phyloP scores from a whole-genome alignment of 2,329 filamentous ascomycete species.

The Hypoxylon sp. region DNA sequence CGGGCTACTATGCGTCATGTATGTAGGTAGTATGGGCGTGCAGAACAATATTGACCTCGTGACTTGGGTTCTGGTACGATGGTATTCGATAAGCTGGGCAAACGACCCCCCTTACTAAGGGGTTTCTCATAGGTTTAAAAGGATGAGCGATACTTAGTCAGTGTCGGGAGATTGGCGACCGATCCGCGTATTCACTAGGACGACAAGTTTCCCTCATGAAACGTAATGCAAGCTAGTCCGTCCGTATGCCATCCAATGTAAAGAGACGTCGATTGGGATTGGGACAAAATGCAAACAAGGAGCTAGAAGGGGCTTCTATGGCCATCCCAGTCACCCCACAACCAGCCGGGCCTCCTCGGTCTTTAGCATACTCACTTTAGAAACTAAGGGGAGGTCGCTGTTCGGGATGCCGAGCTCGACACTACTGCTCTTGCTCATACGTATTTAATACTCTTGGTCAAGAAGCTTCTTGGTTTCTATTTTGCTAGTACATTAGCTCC shows the following conservation, averaged over 20 bases:
- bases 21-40: slow-evolving; percentile 36
- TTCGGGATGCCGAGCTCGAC: slow-evolving; percentile 41
- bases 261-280: slow-evolving; percentile 12
- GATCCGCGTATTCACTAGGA: slow-evolving; percentile 35
- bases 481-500: slow-evolving; percentile 26
- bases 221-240: slow-evolving; percentile 38
- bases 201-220: slow-evolving; percentile 25
- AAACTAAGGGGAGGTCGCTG: slow-evolving; percentile 31
- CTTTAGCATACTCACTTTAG: slow-evolving; percentile 23
- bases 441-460: slow-evolving; percentile 39
- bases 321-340: slow-evolving; percentile 35
- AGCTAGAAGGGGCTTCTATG: slow-evolving; percentile 31
- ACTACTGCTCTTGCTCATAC: slow-evolving; percentile 26
- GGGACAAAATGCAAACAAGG: slow-evolving; percentile 27
- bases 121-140: slow-evolving; percentile 9
- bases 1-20: slow-evolving; percentile 33
- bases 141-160: slow-evolving; percentile 24
- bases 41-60: slow-evolving; percentile 41
- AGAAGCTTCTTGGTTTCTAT: slow-evolving; percentile 15
- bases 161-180: slow-evolving; percentile 45
- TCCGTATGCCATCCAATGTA: slow-evolving; percentile 14
- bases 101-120: slow-evolving; percentile 12
- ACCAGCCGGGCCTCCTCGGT: slow-evolving; percentile 34
- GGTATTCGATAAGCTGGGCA: slow-evolving; percentile 12
- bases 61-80: slow-evolving; percentile 39